A percentile compares a stretch with the other conserved stretches of the same genome.
These are phyloP conservation scores for Rhizopogon vesiculosus DNA, from an alignment of 768 basidiomycete genomes.

Conservation along the genomic window DNA sequence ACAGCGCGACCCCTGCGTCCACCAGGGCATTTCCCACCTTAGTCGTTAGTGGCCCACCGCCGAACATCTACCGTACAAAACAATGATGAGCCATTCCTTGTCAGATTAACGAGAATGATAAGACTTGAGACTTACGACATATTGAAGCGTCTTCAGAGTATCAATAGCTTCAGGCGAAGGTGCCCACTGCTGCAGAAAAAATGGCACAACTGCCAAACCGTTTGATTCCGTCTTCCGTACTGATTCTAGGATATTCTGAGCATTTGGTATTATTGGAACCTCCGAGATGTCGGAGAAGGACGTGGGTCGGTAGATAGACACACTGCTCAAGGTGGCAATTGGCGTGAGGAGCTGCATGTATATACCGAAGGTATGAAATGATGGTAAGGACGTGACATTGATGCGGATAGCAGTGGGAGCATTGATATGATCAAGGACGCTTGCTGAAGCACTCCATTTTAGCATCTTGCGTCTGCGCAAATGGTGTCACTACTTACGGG, in stretches of 20 bases:
- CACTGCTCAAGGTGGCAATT: constrained; percentile 7
- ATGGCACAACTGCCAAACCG: constrained; percentile 11
- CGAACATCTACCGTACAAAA: constrained; percentile 19
- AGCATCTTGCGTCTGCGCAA: background rate
- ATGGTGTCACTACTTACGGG: constrained; percentile 22
- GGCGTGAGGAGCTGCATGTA: constrained; percentile 11
- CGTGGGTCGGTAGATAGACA: constrained; percentile 16
- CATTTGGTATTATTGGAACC: constrained; percentile 15
- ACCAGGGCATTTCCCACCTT: constrained; percentile 32
- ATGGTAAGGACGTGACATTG: constrained; percentile 12
- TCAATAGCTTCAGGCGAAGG: constrained; percentile 13
- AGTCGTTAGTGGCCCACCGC: constrained; percentile 32
- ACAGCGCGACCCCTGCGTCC: constrained; percentile 28
- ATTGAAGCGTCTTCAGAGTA: constrained; percentile 8
- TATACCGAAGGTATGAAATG: constrained; percentile 17
- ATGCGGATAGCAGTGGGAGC: background rate
- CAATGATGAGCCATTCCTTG: background rate
- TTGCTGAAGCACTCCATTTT: constrained; percentile 2
- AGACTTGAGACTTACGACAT: constrained; percentile 13
- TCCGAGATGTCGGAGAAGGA: constrained; percentile 8
- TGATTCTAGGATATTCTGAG: constrained; percentile 17
- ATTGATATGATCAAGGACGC: constrained; percentile 5
- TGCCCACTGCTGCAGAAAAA: constrained; percentile 20
- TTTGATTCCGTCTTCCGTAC: constrained; percentile 8
- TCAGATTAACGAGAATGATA: too few species aligned